Evolutionary conservation across 139 green algal species (phyloP).

Genomic region (Haematococcus lacustris): DNA sequence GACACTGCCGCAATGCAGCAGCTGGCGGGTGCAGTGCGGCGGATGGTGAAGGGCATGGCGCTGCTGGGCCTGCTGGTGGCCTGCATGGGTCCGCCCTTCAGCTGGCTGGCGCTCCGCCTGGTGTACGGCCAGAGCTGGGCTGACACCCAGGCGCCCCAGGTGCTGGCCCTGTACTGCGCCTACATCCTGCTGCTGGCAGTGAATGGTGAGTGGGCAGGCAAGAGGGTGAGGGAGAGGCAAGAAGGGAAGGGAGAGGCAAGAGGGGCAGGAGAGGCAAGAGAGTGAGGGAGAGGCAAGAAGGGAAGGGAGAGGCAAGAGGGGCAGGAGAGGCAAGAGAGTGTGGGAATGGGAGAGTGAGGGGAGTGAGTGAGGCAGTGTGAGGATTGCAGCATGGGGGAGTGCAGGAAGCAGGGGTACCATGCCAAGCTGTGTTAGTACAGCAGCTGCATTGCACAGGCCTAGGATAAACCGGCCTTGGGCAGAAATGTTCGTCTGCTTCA

Average conservation of each 20-base stretch:
- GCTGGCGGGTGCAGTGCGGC: conserved; percentile 36
- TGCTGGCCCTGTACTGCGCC: conserved; percentile 62
- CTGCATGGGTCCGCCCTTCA: conserved; percentile 74
- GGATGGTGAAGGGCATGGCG: conserved; percentile 43
- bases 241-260: no score
- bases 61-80: conserved; percentile 56
- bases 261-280: no score
- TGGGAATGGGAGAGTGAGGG: no score
- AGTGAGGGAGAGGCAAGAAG: no score
- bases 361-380: no score
- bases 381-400: no score
- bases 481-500: not conserved
- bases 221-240: no score
- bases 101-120: conserved; percentile 56
- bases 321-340: no score
- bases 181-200: conserved; percentile 75
- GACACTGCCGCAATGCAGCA: conserved; percentile 10
- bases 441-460: no score
- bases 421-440: not conserved
- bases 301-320: no score
- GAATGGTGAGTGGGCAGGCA: conserved; percentile 55
- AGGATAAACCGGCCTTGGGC: no score
- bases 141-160: conserved; percentile 58
- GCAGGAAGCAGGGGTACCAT: not conserved
- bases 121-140: conserved; percentile 62